Percentiles rank a stretch among this genome's conserved stretches.
Evolutionary conservation across 306 rosid species (phyloP).

Genomic region (Lotus japonicus): DNA sequence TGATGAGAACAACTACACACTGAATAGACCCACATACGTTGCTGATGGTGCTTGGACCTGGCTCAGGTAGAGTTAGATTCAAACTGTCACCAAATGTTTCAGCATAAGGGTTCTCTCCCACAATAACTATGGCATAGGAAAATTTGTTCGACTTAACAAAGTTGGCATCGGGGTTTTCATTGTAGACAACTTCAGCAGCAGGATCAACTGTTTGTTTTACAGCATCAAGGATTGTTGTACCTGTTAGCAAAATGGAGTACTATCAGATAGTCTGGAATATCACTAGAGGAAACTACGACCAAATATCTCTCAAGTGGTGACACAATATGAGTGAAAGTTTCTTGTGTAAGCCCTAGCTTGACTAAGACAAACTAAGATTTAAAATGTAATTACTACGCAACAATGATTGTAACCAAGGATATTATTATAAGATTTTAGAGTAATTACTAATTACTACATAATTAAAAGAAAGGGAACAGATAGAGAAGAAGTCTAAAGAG

Average conservation of each 20-base stretch:
- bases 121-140: slow-evolving; percentile 62
- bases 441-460: too few relatives aligned
- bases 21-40: slow-evolving; percentile 58
- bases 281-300: not conserved
- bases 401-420: not conserved
- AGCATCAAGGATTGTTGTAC: slow-evolving; percentile 81
- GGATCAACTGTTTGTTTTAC: slow-evolving; percentile 62
- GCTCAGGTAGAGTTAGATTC: slow-evolving; percentile 62
- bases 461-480: too few relatives aligned
- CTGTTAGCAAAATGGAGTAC: slow-evolving; percentile 23
- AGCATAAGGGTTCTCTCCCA: slow-evolving; percentile 87
- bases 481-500: too few relatives aligned
- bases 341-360: too few relatives aligned
- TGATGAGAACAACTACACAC: slow-evolving; percentile 63
- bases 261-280: not conserved
- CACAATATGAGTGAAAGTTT: too few relatives aligned
- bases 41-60: slow-evolving; percentile 66
- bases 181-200: slow-evolving; percentile 64
- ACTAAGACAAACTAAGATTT: not conserved
- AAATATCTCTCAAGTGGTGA: too few relatives aligned
- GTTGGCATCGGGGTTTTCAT: slow-evolving; percentile 52
- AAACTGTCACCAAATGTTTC: slow-evolving; percentile 75
- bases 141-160: slow-evolving; percentile 62
- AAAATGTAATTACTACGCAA: not conserved
- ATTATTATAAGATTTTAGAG: too few relatives aligned